Evolutionary conservation across 2,329 filamentous ascomycete species (phyloP).

Genomic region (Orbilia blumenaviensis): DNA sequence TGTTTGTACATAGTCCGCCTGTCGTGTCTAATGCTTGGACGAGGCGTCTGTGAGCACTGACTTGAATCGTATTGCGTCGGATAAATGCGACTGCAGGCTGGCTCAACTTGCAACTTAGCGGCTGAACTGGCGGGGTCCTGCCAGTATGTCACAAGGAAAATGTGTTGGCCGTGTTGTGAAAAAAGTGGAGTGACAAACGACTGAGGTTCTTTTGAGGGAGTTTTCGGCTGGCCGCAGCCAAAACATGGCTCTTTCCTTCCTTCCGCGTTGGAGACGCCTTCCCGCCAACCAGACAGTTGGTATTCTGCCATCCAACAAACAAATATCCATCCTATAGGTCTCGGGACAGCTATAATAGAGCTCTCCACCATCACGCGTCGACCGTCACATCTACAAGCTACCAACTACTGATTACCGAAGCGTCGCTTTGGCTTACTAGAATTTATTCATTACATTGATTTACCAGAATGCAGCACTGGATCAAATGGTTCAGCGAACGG

Average conservation of each 20-base stretch:
- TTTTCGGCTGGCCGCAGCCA: conserved; percentile 5
- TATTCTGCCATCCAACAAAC: not conserved
- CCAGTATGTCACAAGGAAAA: not conserved
- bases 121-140: too few relatives aligned
- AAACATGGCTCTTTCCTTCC: conserved; percentile 17
- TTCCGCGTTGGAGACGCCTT: conserved; percentile 14
- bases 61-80: too few relatives aligned
- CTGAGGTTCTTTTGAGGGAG: not conserved
- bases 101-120: not conserved
- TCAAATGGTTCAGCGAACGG: not conserved
- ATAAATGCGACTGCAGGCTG: not conserved
- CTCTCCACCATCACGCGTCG: not conserved
- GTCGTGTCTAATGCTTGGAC: not conserved
- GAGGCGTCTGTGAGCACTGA: too few relatives aligned
- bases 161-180: conserved; percentile 19
- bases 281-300: conserved; percentile 20
- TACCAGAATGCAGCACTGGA: not conserved
- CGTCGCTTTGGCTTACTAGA: too few relatives aligned
- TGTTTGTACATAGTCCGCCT: not conserved
- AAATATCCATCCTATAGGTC: not conserved
- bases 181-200: not conserved
- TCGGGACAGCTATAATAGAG: not conserved
- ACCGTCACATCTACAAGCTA: too few relatives aligned
- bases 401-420: too few relatives aligned
- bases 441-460: too few relatives aligned